phyloP scores from a whole-genome alignment of 176 grass and related monocot species.

The Pontederia crassipes region DNA sequence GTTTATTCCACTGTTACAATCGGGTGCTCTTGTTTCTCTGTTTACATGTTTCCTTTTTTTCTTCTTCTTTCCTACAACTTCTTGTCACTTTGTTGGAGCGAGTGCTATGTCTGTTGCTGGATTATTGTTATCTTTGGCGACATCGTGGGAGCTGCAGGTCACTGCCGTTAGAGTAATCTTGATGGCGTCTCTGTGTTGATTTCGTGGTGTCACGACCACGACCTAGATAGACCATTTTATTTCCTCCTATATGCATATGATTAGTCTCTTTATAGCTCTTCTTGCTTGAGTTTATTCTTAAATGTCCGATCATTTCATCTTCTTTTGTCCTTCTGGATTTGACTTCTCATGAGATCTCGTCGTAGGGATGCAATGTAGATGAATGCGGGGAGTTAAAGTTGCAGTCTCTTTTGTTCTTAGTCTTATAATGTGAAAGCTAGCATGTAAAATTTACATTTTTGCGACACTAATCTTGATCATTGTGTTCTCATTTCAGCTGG shows the following conservation, averaged over 20 bases:
- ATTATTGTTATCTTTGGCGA: not conserved
- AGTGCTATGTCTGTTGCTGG: not conserved
- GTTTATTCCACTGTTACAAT: not conserved
- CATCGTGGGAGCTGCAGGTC: not conserved
- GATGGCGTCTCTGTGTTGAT: too few species aligned
- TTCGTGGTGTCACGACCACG: too few species aligned
- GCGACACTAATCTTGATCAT: slow-evolving; percentile 4
- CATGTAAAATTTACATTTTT: not conserved
- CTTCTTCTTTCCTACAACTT: not conserved
- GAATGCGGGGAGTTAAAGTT: not conserved
- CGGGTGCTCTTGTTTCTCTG: not conserved
- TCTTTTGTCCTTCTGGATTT: not conserved
- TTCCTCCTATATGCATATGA: too few species aligned
- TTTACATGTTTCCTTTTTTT: not conserved
- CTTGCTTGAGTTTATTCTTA: too few species aligned
- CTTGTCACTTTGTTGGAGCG: not conserved
- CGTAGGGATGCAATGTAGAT: not conserved
- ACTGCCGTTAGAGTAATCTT: too few species aligned
- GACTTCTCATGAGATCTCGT: not conserved
- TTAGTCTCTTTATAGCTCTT: too few species aligned
- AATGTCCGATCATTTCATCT: too few species aligned
- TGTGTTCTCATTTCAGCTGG: slow-evolving; percentile 11
- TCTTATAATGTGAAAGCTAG: not conserved
- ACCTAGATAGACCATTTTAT: too few species aligned
- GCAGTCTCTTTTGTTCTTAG: too few species aligned